Percentiles rank a stretch among this genome's conserved stretches.
Conservation (phyloP, 169 alveolate genomes). For the Plasmodium knowlesi region DNA sequence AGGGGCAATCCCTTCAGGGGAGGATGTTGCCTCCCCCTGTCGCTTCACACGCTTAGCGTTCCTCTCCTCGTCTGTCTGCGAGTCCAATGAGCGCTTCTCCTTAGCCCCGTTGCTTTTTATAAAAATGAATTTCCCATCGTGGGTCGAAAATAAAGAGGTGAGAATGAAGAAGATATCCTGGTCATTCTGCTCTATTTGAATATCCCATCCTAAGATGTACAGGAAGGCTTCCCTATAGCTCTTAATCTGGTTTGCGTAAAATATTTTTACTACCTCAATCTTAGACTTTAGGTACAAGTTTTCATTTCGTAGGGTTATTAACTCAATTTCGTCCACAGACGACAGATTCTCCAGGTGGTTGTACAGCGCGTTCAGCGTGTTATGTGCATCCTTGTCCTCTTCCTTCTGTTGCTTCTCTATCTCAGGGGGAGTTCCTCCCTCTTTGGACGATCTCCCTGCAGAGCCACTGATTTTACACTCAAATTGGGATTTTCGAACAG, state of each 20-base stretch:
- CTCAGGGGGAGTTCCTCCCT: background rate
- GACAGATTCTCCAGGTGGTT: constrained; percentile 16
- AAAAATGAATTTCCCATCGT: constrained; percentile 69
- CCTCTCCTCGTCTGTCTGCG: background rate
- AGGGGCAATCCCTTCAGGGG: background rate
- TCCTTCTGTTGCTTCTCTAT: background rate
- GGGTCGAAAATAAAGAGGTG: constrained; percentile 69
- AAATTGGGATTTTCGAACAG: constrained; percentile 21
- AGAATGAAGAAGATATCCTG: constrained; percentile 65
- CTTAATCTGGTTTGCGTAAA: constrained; percentile 67
- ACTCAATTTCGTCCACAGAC: constrained; percentile 25
- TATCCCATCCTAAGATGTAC: constrained; percentile 71
- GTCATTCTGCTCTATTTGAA: constrained; percentile 59
- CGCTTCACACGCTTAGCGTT: background rate
- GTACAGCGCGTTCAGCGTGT: constrained; percentile 8
- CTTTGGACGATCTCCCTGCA: background rate
- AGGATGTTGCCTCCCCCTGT: background rate
- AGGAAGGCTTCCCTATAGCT: constrained; percentile 66
- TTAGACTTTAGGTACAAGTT: constrained; percentile 53
- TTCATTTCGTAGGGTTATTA: constrained; percentile 36
- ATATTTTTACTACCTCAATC: constrained; percentile 54
- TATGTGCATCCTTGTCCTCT: background rate
- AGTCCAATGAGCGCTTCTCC: constrained; percentile 20
- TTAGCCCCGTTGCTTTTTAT: constrained; percentile 26
- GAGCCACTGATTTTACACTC: constrained; percentile 24